These are phyloP conservation scores for Malus asiatica DNA, from an alignment of 306 rosid genomes.

Conservation along the genomic window DNA sequence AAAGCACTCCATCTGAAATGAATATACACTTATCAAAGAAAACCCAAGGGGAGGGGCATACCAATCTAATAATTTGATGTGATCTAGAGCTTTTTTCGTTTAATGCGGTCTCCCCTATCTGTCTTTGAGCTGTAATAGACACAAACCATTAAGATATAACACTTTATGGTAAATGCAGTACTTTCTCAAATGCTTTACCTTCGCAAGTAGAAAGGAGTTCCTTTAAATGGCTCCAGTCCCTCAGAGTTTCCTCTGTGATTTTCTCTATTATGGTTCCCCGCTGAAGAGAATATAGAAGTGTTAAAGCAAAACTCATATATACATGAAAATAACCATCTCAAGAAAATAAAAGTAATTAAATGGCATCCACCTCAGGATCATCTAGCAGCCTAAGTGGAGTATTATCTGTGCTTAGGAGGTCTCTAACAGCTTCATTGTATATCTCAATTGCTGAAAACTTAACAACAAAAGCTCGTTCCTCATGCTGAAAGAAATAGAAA, in stretches of 20 bases:
- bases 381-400: constrained; percentile 87
- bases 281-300: constrained; percentile 39
- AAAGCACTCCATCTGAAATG: constrained; percentile 14
- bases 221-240: constrained; percentile 80
- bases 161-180: constrained; percentile 8
- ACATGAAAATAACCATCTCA: background rate
- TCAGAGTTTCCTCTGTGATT: constrained; percentile 79
- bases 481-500: constrained; percentile 52
- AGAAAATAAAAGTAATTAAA: background rate
- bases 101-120: constrained; percentile 87
- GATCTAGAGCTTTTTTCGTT: constrained; percentile 97
- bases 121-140: constrained; percentile 76
- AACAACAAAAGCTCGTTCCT: constrained; percentile 85
- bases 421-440: constrained; percentile 95
- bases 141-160: constrained; percentile 6
- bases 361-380: constrained; percentile 81
- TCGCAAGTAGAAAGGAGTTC: constrained; percentile 87
- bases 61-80: constrained; percentile 95
- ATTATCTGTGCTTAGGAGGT: constrained; percentile 78
- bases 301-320: constrained; percentile 13
- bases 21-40: background rate
- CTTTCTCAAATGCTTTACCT: constrained; percentile 46
- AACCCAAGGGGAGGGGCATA: constrained; percentile 17
- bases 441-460: constrained; percentile 96
- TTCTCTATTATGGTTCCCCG: constrained; percentile 82